These are phyloP conservation scores for Trametes cinnabarina DNA, from an alignment of 768 basidiomycete genomes.

Conservation along the genomic window DNA sequence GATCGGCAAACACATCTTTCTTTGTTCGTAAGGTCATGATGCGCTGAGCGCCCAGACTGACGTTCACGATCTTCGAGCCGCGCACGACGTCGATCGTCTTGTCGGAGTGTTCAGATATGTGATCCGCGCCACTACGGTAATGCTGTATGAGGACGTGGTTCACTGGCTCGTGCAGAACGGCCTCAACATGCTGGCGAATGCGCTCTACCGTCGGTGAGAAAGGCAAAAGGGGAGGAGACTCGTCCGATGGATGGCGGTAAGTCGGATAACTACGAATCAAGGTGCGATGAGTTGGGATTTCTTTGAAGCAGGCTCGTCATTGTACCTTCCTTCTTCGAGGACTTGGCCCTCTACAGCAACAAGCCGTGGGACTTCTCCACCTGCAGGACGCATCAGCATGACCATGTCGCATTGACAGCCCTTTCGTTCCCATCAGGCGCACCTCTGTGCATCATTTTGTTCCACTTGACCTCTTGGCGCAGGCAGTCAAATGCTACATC, in stretches of 20 bases:
- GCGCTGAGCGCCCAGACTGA: conserved; percentile 76
- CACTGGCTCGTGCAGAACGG: conserved; percentile 58
- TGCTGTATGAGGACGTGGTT: conserved; percentile 84
- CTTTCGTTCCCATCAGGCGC: conserved; percentile 1
- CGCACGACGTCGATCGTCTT: conserved; percentile 81
- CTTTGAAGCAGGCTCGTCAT: background rate
- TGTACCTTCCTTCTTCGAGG: conserved; percentile 49
- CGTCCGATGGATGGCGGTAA: conserved; percentile 81
- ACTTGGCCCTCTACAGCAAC: conserved; percentile 63
- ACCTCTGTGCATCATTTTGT: conserved; percentile 74
- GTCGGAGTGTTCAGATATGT: conserved; percentile 85
- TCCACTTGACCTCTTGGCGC: conserved; percentile 67
- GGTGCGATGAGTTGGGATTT: background rate
- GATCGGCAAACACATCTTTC: conserved; percentile 37
- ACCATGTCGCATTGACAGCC: background rate
- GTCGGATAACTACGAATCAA: conserved; percentile 56
- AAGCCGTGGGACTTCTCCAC: conserved; percentile 68
- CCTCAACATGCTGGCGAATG: conserved; percentile 65
- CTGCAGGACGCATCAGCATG: conserved; percentile 35
- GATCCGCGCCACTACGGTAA: conserved; percentile 76
- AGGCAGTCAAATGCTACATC: conserved; percentile 56
- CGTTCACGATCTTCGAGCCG: conserved; percentile 75
- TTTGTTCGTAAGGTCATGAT: conserved; percentile 74
- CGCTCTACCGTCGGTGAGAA: conserved; percentile 68
- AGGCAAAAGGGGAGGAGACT: conserved; percentile 62